These are phyloP conservation scores for Botrytis squamosa DNA, from an alignment of 2,329 filamentous ascomycete species.

Conservation along the genomic window DNA sequence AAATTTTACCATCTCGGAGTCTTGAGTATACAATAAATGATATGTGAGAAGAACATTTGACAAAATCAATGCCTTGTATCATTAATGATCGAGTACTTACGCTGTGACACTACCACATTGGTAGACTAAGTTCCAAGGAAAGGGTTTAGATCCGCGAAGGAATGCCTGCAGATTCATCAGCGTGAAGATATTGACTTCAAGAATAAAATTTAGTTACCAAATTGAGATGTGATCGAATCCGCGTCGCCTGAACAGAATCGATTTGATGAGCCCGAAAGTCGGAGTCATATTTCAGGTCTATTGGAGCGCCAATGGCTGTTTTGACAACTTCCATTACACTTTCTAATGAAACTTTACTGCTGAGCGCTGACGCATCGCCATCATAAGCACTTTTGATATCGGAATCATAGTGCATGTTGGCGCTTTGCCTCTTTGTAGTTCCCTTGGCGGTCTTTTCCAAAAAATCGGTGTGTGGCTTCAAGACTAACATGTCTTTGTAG, in stretches of 20 bases:
- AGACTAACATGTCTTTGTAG: slow-evolving; percentile 13
- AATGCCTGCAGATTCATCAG: slow-evolving; percentile 11
- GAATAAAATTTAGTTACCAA: neutral
- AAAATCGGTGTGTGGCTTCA: neutral
- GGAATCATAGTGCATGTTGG: neutral
- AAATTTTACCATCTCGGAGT: no score
- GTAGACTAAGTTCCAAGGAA: slow-evolving; percentile 60
- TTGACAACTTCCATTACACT: slow-evolving; percentile 40
- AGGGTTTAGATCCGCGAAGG: slow-evolving; percentile 6
- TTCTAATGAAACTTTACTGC: neutral
- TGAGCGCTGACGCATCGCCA: neutral
- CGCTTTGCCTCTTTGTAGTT: slow-evolving; percentile 42
- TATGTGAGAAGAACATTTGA: neutral
- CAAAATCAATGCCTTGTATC: neutral
- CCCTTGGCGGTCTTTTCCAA: slow-evolving; percentile 62
- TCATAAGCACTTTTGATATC: slow-evolving; percentile 8
- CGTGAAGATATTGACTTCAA: neutral
- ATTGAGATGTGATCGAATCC: slow-evolving; percentile 24
- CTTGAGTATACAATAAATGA: neutral
- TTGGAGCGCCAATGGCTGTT: slow-evolving; percentile 35
- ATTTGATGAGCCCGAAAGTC: slow-evolving; percentile 60
- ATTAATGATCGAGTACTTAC: slow-evolving; percentile 36
- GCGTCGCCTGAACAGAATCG: slow-evolving; percentile 47
- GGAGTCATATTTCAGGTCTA: slow-evolving; percentile 39
- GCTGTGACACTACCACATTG: slow-evolving; percentile 54